Base-by-base conservation (phyloP, 768 basidiomycete species). In the Amanita inopinata region DNA sequence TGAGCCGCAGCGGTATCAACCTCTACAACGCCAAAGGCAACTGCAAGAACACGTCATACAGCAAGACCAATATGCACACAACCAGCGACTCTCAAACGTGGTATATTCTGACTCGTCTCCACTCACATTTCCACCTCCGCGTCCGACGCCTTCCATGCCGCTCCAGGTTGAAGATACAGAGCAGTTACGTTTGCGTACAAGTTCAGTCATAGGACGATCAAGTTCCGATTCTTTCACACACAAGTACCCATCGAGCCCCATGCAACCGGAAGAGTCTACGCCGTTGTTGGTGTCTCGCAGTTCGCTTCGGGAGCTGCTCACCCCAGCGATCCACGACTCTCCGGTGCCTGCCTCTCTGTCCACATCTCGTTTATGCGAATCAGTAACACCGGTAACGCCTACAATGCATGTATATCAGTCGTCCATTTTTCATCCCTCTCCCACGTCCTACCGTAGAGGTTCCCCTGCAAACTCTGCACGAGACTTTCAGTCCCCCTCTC, bases 1-100 rank as follows among this genome's bases (percentile, higher is more conserved):
- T 19, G 55, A 56, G 30, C 54, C 46, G 12, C 58, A 52, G 20
- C 49, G 53, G 34, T 49, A 46, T 41, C 55, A 56, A 33, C 53
- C 49, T 27, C 40, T 46, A 15, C 47, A 45, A 20, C 35, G 36
- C 20, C 48, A 53, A 25, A 37, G 41, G 35, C 47, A 49, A 12
- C 36, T 40, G 4, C 38, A 49, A 24, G 50, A 51, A 18, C 22
- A 28, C 0, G 25, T 34, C 31, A 33, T 40, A n/a, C 43, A 7
- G 24, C 41, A 37, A 12, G 46, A 47, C 10, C 46, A 43, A 19
- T 36, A 31, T 4, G 5, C 31, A 2, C 33, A 36, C 6, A 28
- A 37, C 14, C 44, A 46, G 19, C 28, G 30, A 8, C 19, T 33
- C 12, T 39, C 38, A 12, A 37, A 45, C n/a, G 10, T n/a, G 2